These are phyloP conservation scores for Vickermania spadyakhi DNA, from an alignment of 208 protist species.

Conservation along the genomic window DNA sequence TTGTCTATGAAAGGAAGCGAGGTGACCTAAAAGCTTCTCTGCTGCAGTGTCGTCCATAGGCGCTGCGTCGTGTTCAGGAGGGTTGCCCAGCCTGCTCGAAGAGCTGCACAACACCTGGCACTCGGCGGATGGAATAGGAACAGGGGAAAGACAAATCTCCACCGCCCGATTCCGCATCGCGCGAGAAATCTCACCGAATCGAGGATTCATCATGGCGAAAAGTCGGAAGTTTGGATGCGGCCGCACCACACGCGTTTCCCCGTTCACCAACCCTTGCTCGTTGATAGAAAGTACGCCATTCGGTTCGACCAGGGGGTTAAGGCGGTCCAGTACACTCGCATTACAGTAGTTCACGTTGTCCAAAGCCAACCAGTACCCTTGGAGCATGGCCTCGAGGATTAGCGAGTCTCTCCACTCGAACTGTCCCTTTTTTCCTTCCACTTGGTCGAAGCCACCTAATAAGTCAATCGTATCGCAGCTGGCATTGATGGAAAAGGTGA, in stretches of 20 bases:
- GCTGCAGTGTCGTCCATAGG: constrained; percentile 5
- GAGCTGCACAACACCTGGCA: constrained; percentile 20
- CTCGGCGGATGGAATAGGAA: constrained; percentile 72
- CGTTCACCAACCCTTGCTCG: constrained; percentile 94
- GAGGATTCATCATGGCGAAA: constrained; percentile 98
- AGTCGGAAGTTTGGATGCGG: constrained; percentile 98
- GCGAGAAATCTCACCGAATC: constrained; percentile 98
- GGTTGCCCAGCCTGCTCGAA: not conserved
- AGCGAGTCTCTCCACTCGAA: constrained; percentile 99
- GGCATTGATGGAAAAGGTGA: constrained; percentile 96
- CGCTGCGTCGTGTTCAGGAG: not conserved
- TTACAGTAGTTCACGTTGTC: constrained; percentile 99
- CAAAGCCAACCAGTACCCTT: constrained; percentile 98
- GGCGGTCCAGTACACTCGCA: constrained; percentile 98
- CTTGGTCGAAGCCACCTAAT: constrained; percentile 99
- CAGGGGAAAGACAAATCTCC: constrained; percentile 91
- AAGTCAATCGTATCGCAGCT: constrained; percentile 99
- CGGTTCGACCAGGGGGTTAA: constrained; percentile 99
- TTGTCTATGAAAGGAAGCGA: constrained; percentile 60
- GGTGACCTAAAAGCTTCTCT: constrained; percentile 12
- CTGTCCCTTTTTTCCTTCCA: constrained; percentile 90
- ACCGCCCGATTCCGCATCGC: constrained; percentile 99
- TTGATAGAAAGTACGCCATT: constrained; percentile 92
- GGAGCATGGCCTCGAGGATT: constrained; percentile 92
- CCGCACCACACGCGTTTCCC: constrained; percentile 85